A percentile compares a stretch with the other conserved stretches of the same genome.
Conservation (phyloP, 345 rosid species). For the Microthlaspi erraticum region DNA sequence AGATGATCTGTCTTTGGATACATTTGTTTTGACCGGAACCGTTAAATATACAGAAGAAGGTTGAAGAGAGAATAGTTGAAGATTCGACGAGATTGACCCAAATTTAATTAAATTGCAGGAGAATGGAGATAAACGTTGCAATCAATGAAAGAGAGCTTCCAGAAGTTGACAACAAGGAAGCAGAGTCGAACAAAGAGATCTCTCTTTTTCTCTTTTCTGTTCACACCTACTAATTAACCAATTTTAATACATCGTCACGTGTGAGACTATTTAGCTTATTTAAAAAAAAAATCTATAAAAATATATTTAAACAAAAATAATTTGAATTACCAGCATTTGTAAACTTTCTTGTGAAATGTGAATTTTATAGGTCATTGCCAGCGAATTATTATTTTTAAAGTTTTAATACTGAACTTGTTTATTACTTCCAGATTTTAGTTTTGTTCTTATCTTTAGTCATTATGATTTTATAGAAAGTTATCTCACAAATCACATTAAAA, state of each 20-base stretch:
- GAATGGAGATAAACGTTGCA: conserved; percentile 35
- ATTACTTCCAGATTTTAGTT: too few species aligned
- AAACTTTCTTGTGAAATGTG: too few species aligned
- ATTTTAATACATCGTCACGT: conserved; percentile 14
- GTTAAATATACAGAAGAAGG: neutral
- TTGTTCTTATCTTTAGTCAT: too few species aligned
- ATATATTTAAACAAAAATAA: too few species aligned
- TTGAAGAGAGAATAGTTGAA: conserved; percentile 37
- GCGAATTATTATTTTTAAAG: too few species aligned
- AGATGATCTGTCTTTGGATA: conserved; percentile 12
- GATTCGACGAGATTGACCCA: conserved; percentile 35
- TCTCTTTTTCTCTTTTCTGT: conserved; percentile 6
- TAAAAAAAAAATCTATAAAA: too few species aligned
- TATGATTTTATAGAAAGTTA: too few species aligned
- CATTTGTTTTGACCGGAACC: conserved; percentile 33
- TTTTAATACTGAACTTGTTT: too few species aligned
- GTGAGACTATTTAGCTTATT: conserved; percentile 16
- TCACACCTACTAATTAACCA: conserved; percentile 33
- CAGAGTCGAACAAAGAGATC: neutral
- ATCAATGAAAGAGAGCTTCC: conserved; percentile 38
- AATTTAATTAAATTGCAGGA: neutral
- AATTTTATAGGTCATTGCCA: too few species aligned
- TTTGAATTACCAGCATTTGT: too few species aligned
- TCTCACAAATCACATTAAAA: too few species aligned
- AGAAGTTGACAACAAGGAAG: conserved; percentile 42